phyloP scores from a whole-genome alignment of 257 asterid genomes.

The Scutellaria galericulata region DNA sequence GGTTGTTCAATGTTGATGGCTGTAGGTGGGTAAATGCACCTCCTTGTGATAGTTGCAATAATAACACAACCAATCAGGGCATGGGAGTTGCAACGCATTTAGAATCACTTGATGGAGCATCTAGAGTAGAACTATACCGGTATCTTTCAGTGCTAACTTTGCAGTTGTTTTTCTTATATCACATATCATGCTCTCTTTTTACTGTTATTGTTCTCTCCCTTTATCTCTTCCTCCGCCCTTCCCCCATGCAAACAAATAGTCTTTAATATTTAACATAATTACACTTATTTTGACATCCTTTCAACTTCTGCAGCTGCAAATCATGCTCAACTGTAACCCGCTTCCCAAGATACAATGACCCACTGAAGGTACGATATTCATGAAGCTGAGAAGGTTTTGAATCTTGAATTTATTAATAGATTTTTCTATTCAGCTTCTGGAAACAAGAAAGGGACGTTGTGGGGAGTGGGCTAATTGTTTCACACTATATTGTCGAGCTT shows the following conservation, averaged over 20 bases:
- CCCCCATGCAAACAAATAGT: constrained; percentile 9
- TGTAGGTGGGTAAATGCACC: constrained; percentile 95
- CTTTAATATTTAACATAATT: constrained; percentile 17
- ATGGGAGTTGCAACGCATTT: constrained; percentile 69
- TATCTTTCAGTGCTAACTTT: constrained; percentile 35
- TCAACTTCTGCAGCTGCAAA: constrained; percentile 73
- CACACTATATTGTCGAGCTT: constrained; percentile 92
- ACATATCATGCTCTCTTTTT: neutral
- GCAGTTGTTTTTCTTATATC: constrained; percentile 24
- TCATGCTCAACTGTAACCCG: constrained; percentile 75
- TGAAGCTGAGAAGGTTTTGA: constrained; percentile 27
- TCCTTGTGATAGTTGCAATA: constrained; percentile 80
- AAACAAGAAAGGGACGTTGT: constrained; percentile 93
- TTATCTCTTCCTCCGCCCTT: neutral
- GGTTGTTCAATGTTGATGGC: constrained; percentile 33
- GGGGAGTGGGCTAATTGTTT: constrained; percentile 99
- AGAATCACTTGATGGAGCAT: constrained; percentile 75
- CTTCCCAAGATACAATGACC: constrained; percentile 95
- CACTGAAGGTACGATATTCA: constrained; percentile 67
- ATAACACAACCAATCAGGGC: constrained; percentile 72
- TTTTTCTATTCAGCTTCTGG: constrained; percentile 72
- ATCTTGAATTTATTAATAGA: constrained; percentile 27
- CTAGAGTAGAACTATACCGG: constrained; percentile 88
- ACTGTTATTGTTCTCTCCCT: constrained; percentile 12
- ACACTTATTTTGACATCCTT: constrained; percentile 30